Percentiles rank a stretch among this genome's conserved stretches.
These are phyloP conservation scores for Globisporangium paddicum DNA, from an alignment of 352 stramenopile genomes.

Conservation along the genomic window DNA sequence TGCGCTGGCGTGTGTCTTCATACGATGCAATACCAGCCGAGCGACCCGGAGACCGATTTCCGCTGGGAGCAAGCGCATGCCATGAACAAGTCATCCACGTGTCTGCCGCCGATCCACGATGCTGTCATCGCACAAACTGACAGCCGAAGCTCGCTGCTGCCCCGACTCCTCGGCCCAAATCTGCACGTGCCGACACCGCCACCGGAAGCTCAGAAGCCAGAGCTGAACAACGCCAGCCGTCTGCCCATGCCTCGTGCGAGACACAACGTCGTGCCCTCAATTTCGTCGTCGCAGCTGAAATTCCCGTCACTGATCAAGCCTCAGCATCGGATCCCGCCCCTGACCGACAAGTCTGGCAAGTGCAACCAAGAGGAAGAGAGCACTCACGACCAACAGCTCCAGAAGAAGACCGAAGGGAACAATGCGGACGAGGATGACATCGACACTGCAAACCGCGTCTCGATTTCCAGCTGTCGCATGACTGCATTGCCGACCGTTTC, in stretches of 20 bases:
- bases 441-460: constrained; percentile 8
- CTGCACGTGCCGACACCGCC: constrained; percentile 1
- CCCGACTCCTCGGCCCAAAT: neutral
- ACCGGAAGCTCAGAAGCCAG: neutral
- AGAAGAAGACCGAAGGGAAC: constrained; percentile 11
- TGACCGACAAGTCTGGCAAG: neutral
- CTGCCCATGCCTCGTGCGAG: constrained; percentile 22
- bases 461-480: constrained; percentile 14
- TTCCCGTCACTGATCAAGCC: constrained; percentile 36
- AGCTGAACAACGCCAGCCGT: constrained; percentile 14
- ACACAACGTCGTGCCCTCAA: neutral
- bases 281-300: constrained; percentile 24
- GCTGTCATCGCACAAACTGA: neutral
- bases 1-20: neutral
- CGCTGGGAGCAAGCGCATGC: constrained; percentile 5
- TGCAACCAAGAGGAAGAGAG: constrained; percentile 46
- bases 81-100: neutral
- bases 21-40: constrained; percentile 4
- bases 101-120: constrained; percentile 8
- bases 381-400: constrained; percentile 4
- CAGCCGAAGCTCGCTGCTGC: neutral
- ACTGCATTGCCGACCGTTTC: constrained; percentile 13
- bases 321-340: constrained; percentile 10
- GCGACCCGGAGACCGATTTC: neutral
- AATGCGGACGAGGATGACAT: constrained; percentile 24